These are phyloP conservation scores for Cerrena zonata DNA, from an alignment of 1,284 basidiomycete species.

Conservation along the genomic window DNA sequence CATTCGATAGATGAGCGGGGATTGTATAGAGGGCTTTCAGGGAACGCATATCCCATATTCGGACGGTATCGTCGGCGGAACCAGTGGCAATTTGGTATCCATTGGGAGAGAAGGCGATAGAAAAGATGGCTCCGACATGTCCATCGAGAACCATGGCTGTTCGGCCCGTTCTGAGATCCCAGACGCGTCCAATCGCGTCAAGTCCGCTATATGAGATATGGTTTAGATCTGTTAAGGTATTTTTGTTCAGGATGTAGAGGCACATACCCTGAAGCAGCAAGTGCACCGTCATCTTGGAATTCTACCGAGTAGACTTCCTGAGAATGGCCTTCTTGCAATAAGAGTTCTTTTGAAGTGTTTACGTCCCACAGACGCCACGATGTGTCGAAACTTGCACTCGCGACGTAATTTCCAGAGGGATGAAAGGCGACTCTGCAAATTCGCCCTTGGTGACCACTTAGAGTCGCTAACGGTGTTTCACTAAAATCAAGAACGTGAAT, in stretches of 20 bases:
- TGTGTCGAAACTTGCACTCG: constrained; percentile 93
- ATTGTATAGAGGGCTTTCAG: constrained; percentile 92
- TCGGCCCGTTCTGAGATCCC: constrained; percentile 92
- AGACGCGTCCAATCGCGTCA: constrained; percentile 93
- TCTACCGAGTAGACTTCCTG: constrained; percentile 94
- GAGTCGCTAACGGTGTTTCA: constrained; percentile 71
- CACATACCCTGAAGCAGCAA: constrained; percentile 84
- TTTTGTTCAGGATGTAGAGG: neutral
- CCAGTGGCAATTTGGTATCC: constrained; percentile 96
- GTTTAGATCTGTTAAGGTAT: neutral
- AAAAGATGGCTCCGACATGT: constrained; percentile 89
- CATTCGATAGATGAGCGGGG: constrained; percentile 90
- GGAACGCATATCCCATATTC: constrained; percentile 96
- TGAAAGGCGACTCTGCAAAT: constrained; percentile 94
- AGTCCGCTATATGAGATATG: constrained; percentile 66
- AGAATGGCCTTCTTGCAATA: constrained; percentile 94
- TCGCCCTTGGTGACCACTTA: constrained; percentile 86
- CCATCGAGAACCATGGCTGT: constrained; percentile 98
- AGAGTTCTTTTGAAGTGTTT: constrained; percentile 70
- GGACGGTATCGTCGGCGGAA: constrained; percentile 93
- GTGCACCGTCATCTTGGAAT: constrained; percentile 91
- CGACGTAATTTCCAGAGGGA: constrained; percentile 88
- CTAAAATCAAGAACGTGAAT: constrained; percentile 32
- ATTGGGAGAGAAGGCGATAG: constrained; percentile 91
- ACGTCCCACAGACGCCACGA: constrained; percentile 99